Evolutionary conservation across 495 filamentous ascomycete genomes (phyloP), one percentile per base, ranked within the genome.

Genomic region (Hypomontagnella submonticulosa): DNA sequence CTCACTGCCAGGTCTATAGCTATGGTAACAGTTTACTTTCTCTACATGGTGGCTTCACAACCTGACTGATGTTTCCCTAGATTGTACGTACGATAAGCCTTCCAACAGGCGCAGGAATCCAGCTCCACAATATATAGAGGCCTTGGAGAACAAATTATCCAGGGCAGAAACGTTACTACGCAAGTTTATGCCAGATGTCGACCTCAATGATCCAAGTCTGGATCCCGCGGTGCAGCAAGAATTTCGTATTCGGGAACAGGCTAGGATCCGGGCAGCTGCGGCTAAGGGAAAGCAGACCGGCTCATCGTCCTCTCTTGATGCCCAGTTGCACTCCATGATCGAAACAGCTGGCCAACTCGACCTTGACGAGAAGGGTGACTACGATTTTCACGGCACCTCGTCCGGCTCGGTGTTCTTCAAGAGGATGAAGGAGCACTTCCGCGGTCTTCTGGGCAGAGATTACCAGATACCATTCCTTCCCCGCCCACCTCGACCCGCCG

Each of bases 21-120:
- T 99, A 98, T 81, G 95, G 95, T 99, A 85, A 77, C 85, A 76
- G n/a, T 41, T 53, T 47, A 38, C 49, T 51, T 23, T 4, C 33
- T 30, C 44, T 57, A 43, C 34, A 48, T 54, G 11, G 5, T 40
- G 47, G 36, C 43, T 61, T 48, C 52, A 16, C 43, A 27, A 16
- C 16, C n/a, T 71, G 56, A 61, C 79, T 84, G 66, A 83, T 71
- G 8, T 40, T 30, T 20, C 47, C 13, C 10, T 72, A 99, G 95
- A 98, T 59, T 99, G 95, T 76, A 96, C 95, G 4, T 98, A 97
- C 78, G 96, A 99, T 69, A 96, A 99, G 69, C 95, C 95, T 12
- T 98, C 95, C 32, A 97, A 97, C 73, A 87, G 95, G 51, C 85
- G 94, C 68, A 90, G 95, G 70, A 99, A 97, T 71, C 94, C 95